Evolutionary conservation across 73 alveolate genomes (phyloP).

Genomic region (Durusdinium trenchii): DNA sequence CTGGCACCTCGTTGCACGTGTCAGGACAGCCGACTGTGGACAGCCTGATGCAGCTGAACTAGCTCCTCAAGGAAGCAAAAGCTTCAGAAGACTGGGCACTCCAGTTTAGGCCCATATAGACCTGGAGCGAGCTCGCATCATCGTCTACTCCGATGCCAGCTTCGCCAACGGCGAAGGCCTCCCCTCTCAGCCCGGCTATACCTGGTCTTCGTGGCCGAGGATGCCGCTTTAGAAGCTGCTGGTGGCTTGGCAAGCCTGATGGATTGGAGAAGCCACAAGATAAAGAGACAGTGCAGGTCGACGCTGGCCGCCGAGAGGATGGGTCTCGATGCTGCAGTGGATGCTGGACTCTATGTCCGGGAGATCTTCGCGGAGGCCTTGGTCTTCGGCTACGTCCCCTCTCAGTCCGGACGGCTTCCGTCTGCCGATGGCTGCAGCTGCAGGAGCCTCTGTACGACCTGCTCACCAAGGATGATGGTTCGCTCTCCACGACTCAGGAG

Average conservation of each 20-base stretch:
- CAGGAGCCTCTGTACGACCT: too few species aligned
- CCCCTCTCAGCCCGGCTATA: conserved; percentile 26
- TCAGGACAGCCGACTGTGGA: not conserved
- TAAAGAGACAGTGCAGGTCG: conserved; percentile 13
- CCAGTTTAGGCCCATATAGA: not conserved
- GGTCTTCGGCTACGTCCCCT: conserved; percentile 2
- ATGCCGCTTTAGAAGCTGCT: not conserved
- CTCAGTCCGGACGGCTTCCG: not conserved
- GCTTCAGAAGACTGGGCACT: not conserved
- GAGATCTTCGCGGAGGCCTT: conserved; percentile 39
- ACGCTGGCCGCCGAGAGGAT: conserved; percentile 67
- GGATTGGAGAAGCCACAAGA: conserved; percentile 33
- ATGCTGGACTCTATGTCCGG: conserved; percentile 10
- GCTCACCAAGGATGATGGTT: too few species aligned
- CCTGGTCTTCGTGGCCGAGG: conserved; percentile 23
- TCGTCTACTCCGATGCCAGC: conserved; percentile 1
- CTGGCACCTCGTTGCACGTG: not conserved
- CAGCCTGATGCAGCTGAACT: not conserved
- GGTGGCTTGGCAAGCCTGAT: not conserved
- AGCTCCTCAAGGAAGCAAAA: conserved; percentile 25
- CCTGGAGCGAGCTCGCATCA: not conserved
- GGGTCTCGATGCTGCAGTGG: conserved; percentile 19
- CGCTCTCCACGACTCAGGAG: not conserved
- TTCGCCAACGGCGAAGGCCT: conserved; percentile 11
- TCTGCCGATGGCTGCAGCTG: too few species aligned